phyloP scores from a whole-genome alignment of 192 early-diverging fungal genomes.

The Gaertneriomyces semiglobifer region DNA sequence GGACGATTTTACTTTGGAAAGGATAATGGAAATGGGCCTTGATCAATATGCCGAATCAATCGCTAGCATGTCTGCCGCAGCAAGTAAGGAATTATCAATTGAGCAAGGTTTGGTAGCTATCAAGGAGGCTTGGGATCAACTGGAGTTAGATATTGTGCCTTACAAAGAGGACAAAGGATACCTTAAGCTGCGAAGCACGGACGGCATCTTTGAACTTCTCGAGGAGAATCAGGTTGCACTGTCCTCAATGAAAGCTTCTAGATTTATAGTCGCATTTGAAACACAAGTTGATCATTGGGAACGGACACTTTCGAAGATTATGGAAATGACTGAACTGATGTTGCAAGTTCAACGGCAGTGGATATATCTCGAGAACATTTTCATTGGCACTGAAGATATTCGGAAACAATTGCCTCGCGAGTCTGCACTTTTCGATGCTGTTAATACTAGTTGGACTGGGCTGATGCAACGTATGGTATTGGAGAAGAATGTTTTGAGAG shows the following conservation, averaged over 20 bases:
- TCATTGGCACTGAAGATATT: conserved; percentile 59
- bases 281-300: conserved; percentile 59
- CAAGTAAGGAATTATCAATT: conserved; percentile 56
- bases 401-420: conserved; percentile 59
- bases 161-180: conserved; percentile 63
- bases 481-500: conserved; percentile 49
- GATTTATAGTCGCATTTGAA: conserved; percentile 56
- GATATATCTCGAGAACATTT: conserved; percentile 65
- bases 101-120: conserved; percentile 53
- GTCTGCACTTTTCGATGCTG: conserved; percentile 49
- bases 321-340: conserved; percentile 54
- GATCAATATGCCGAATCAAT: conserved; percentile 57
- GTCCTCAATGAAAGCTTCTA: conserved; percentile 58
- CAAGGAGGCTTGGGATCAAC: conserved; percentile 39
- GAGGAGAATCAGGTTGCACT: conserved; percentile 64
- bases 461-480: conserved; percentile 46
- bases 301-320: conserved; percentile 46
- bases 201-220: conserved; percentile 52
- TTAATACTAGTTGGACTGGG: conserved; percentile 46
- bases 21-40: conserved; percentile 52
- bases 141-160: conserved; percentile 56
- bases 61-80: conserved; percentile 43
- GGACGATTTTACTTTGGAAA: conserved; percentile 54
- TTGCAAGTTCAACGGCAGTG: conserved; percentile 57
- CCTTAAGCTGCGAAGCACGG: conserved; percentile 51